phyloP scores from a whole-genome alignment of 805 yeast genomes.

The Sungouiella thailandica region DNA sequence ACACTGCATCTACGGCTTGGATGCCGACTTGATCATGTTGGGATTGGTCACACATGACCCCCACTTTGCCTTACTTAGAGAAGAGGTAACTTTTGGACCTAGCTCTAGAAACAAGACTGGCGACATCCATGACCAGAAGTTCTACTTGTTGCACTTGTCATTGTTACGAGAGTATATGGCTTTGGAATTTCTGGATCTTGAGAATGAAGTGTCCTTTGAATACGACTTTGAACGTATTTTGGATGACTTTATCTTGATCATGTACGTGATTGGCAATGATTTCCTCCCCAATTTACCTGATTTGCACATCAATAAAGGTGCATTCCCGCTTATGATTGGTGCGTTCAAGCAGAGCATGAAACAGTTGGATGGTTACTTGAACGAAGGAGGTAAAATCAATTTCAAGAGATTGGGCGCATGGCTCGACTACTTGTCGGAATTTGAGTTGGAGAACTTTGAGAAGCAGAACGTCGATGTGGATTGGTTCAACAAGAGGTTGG shows the following conservation, averaged over 20 bases:
- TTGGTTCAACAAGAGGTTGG: conserved; percentile 86
- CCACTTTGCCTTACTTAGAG: conserved; percentile 91
- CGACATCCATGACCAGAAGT: conserved; percentile 70
- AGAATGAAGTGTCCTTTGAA: conserved; percentile 56
- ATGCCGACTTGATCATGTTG: conserved; percentile 92
- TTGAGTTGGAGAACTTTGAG: conserved; percentile 85
- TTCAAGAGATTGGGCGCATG: conserved; percentile 66
- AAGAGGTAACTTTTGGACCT: conserved; percentile 87
- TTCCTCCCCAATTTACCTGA: conserved; percentile 96
- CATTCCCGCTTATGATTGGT: conserved; percentile 85
- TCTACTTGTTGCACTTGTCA: conserved; percentile 78
- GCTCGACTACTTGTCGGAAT: conserved; percentile 69
- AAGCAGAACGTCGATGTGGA: conserved; percentile 77
- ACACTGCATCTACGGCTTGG: conserved; percentile 93
- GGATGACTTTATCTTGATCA: conserved; percentile 87
- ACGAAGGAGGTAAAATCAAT: conserved; percentile 78
- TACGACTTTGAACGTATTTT: conserved; percentile 84
- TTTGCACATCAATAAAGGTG: conserved; percentile 89
- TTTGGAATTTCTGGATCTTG: conserved; percentile 73
- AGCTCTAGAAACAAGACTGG: conserved; percentile 29
- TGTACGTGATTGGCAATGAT: conserved; percentile 96
- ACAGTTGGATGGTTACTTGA: conserved; percentile 76
- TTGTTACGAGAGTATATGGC: conserved; percentile 87
- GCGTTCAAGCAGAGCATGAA: conserved; percentile 80
- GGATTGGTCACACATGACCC: conserved; percentile 92